A percentile compares a stretch with the other conserved stretches of the same genome.
These are phyloP conservation scores for Decorospora gaudefroyi DNA, from an alignment of 2,329 filamentous ascomycete species.

Conservation along the genomic window DNA sequence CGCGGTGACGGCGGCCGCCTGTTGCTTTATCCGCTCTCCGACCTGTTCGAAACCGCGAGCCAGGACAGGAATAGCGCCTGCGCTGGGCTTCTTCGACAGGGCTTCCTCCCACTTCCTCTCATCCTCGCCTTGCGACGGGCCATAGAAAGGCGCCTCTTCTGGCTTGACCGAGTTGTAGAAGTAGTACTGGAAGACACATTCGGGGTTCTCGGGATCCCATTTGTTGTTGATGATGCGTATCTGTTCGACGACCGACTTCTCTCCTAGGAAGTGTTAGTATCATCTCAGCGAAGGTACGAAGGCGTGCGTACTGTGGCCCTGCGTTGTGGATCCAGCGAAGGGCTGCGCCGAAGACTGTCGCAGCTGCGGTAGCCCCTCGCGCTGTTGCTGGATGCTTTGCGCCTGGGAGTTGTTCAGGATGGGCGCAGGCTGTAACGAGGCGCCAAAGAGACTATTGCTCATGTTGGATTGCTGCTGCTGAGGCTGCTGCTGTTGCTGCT, in stretches of 20 bases:
- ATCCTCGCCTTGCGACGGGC: constrained; percentile 71
- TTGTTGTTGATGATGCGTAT: constrained; percentile 71
- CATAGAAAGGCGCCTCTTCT: constrained; percentile 74
- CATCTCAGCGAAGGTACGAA: background rate
- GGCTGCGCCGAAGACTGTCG: constrained; percentile 37
- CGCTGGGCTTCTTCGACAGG: constrained; percentile 75
- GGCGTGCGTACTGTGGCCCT: constrained; percentile 34
- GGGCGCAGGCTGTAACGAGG: constrained; percentile 39
- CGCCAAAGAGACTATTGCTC: constrained; percentile 48
- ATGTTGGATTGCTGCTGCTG: constrained; percentile 49
- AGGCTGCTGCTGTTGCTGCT: constrained; percentile 41
- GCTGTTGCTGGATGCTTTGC: constrained; percentile 46
- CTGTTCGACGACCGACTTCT: constrained; percentile 76
- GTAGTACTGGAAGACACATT: constrained; percentile 78
- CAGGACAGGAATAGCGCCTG: constrained; percentile 76
- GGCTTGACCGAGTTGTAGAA: constrained; percentile 86
- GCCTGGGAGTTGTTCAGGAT: constrained; percentile 32
- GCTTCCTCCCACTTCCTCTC: constrained; percentile 83
- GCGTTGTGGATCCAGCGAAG: constrained; percentile 35
- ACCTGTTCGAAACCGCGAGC: constrained; percentile 74
- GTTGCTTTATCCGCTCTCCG: constrained; percentile 71
- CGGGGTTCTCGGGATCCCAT: constrained; percentile 71
- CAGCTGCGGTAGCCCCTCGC: constrained; percentile 44
- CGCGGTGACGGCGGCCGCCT: constrained; percentile 69
- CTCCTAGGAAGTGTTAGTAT: constrained; percentile 52